Percentiles rank a stretch among this genome's conserved stretches.
Conservation (phyloP, 2,329 filamentous ascomycete genomes). For the Cyphellophora attinorum region DNA sequence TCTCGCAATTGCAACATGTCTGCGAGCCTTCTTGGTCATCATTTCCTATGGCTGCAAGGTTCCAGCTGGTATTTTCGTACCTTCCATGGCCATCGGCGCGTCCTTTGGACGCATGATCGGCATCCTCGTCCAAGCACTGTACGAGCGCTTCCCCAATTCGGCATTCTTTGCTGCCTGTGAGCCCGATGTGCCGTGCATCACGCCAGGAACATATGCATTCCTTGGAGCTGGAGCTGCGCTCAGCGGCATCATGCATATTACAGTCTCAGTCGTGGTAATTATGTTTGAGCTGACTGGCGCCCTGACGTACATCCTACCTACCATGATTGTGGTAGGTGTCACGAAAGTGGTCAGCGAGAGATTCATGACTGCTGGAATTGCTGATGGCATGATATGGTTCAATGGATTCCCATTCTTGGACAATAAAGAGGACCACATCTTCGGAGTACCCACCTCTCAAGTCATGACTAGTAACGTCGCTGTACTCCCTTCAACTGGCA, state of each 20-base stretch:
- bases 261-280: constrained; percentile 92
- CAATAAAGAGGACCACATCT: constrained; percentile 94
- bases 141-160: constrained; percentile 73
- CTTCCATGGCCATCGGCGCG: constrained; percentile 93
- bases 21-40: constrained; percentile 78
- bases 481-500: constrained; percentile 62
- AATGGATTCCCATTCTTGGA: constrained; percentile 95
- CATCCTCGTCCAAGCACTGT: constrained; percentile 80
- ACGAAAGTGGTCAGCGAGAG: constrained; percentile 88
- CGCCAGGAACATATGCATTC: constrained; percentile 93
- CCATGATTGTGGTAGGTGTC: constrained; percentile 97
- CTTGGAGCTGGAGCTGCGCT: constrained; percentile 84
- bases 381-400: constrained; percentile 98
- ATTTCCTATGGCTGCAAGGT: constrained; percentile 98
- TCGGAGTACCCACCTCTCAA: constrained; percentile 84
- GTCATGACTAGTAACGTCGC: constrained; percentile 72
- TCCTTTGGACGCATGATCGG: constrained; percentile 91
- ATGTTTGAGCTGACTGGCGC: constrained; percentile 99
- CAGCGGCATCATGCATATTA: constrained; percentile 97
- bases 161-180: constrained; percentile 81
- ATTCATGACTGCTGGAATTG: constrained; percentile 92
- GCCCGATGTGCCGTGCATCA: constrained; percentile 90
- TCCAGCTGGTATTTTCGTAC: constrained; percentile 93
- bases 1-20: constrained; percentile 65
- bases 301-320: constrained; percentile 89